Base-by-base conservation (phyloP, 352 stramenopile species). In the Globisporangium barbulae region DNA sequence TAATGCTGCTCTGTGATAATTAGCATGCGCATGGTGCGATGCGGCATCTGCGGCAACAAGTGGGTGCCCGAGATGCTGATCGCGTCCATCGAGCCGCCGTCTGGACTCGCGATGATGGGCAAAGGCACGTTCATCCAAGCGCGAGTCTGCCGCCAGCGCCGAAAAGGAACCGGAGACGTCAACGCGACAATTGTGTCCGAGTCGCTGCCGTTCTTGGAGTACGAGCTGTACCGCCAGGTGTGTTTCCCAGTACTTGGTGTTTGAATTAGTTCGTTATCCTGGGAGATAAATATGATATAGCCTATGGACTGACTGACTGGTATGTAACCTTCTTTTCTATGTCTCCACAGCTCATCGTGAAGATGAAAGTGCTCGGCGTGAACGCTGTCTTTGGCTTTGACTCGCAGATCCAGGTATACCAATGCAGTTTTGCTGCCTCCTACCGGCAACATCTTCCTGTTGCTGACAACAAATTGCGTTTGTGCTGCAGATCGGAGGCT, bases 151-250 rank as follows among this genome's bases (percentile, higher is more conserved):
- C 83, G 97, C 31, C 89, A 96, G 39, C 78, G 96, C 3, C 83
- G 88, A 53, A 97, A 97, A 73, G 89, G 94, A 30, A 91, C 80
- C 5, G 93, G 92, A 4, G 97, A 99, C 65, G 89, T 91, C 22
- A 98, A 99, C 71, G 97, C 97, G 9, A 97, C 98, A 13, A 94
- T 96, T 57, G 93, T 99, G 2, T 98, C 91, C 5, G 94, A 99
- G 68, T 94, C 93, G 9, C 81, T 99, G 3, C 96, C 97, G n/a
- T 99, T 99, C 64, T 73, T 99, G 25, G 97, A 99, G 67, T 99
- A 99, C 67, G 96, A 99, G 63, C 79, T 99, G 5, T 97, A 98
- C 78, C 92, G 97, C 17, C 97, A 99, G 81, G 84, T 99, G 62
- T 4, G 64, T 28, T 28, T 28, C 25, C 25, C 25, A 28, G 25